Conservation (phyloP, 371 early-diverging fungal species). For the Apophysomyces variabilis region DNA sequence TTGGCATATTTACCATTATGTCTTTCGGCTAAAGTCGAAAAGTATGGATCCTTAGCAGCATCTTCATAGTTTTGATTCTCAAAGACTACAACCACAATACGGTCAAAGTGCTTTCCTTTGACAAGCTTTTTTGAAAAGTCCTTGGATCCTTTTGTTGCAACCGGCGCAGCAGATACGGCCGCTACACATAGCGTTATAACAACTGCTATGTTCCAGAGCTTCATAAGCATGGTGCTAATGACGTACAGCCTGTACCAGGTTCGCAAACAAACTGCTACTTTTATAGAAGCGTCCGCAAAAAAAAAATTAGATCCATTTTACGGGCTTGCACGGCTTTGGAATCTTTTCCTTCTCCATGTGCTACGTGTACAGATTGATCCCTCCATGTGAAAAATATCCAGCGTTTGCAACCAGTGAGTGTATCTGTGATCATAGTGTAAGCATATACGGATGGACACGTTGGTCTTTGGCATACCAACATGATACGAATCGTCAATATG, state of each 20-base stretch:
- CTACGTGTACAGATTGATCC: neutral
- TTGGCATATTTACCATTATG: constrained; percentile 19
- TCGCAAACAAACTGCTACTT: neutral
- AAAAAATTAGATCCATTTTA: neutral
- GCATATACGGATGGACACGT: constrained; percentile 3
- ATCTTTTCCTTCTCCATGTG: neutral
- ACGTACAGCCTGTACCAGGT: neutral
- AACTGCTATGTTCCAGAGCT: neutral
- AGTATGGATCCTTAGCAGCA: constrained; percentile 35
- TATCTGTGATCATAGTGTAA: neutral
- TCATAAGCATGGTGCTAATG: neutral
- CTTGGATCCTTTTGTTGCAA: neutral
- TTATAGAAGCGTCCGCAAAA: neutral
- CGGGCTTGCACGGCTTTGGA: neutral
- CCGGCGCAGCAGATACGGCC: neutral
- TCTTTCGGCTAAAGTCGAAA: constrained; percentile 28
- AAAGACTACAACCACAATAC: constrained; percentile 40
- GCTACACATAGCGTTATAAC: neutral
- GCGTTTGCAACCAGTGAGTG: neutral
- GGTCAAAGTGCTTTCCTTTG: constrained; percentile 44
- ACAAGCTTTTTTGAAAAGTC: constrained; percentile 6
- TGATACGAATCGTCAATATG: neutral
- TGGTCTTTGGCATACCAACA: constrained; percentile 1
- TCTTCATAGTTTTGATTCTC: constrained; percentile 45
- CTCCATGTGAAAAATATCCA: constrained; percentile 1